phyloP scores from a whole-genome alignment of 1,284 basidiomycete species.

The Trichosporon coremiiforme region DNA sequence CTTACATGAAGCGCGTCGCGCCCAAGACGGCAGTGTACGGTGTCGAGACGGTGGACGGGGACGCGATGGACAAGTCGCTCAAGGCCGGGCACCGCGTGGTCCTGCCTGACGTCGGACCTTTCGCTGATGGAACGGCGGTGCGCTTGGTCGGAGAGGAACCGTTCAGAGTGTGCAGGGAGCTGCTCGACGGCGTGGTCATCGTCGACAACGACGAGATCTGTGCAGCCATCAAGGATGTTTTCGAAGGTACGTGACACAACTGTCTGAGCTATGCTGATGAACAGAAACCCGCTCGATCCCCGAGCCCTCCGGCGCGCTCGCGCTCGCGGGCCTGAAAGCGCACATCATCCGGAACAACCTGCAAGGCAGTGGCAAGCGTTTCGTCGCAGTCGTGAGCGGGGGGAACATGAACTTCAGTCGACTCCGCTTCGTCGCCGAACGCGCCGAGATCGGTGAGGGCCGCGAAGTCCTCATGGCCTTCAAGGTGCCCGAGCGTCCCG shows the following conservation, averaged over 20 bases:
- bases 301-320: constrained; percentile 95
- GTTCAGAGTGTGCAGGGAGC: constrained; percentile 83
- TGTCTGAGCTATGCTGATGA: too few relatives aligned
- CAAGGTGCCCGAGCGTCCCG: constrained; percentile 87
- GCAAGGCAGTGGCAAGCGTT: constrained; percentile 77
- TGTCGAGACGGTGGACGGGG: constrained; percentile 93
- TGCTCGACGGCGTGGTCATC: constrained; percentile 82
- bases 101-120: constrained; percentile 88
- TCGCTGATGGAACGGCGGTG: constrained; percentile 98
- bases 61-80: constrained; percentile 84
- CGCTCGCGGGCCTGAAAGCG: constrained; percentile 87
- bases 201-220: constrained; percentile 96
- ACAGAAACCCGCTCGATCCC: constrained; percentile 90
- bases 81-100: constrained; percentile 76
- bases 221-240: constrained; percentile 98
- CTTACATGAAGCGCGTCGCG: constrained; percentile 93
- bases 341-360: constrained; percentile 81
- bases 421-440: constrained; percentile 93
- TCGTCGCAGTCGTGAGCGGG: constrained; percentile 89
- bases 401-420: constrained; percentile 99
- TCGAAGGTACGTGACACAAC: constrained; percentile 72
- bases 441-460: constrained; percentile 96
- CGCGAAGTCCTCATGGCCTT: constrained; percentile 90
- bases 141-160: constrained; percentile 92
- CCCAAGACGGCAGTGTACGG: constrained; percentile 83